Conservation (phyloP, 2,329 filamentous ascomycete genomes). For the Aspergillus arachidicola region DNA sequence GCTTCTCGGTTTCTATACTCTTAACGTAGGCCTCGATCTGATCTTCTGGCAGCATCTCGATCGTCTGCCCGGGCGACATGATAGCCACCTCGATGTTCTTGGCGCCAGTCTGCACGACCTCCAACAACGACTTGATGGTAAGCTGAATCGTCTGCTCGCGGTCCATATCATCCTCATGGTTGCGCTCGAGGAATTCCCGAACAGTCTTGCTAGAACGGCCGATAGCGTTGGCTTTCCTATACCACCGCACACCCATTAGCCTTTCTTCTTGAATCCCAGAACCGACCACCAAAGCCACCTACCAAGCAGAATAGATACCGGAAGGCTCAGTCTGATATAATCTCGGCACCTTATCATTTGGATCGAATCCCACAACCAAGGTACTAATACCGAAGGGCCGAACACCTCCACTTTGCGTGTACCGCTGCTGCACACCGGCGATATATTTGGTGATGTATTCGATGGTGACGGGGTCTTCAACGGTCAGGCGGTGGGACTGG, state of each 20-base stretch:
- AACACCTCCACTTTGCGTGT: conserved; percentile 98
- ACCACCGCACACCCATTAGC: conserved; percentile 13
- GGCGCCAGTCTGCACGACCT: conserved; percentile 97
- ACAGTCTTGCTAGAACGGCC: conserved; percentile 98
- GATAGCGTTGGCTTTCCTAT: conserved; percentile 98
- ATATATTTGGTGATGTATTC: conserved; percentile 99
- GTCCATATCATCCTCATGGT: conserved; percentile 98
- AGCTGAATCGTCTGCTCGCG: conserved; percentile 93
- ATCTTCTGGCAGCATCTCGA: conserved; percentile 93
- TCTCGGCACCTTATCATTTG: conserved; percentile 82
- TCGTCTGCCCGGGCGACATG: conserved; percentile 87
- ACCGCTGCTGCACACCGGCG: conserved; percentile 95
- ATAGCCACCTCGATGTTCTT: conserved; percentile 99
- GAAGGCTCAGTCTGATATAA: conserved; percentile 99
- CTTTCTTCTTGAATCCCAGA: background rate
- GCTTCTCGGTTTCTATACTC: conserved; percentile 98
- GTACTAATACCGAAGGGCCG: conserved; percentile 99
- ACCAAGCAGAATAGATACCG: conserved; percentile 99
- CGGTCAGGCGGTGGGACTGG: conserved; percentile 93
- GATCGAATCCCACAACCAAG: conserved; percentile 97
- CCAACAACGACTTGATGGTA: conserved; percentile 95
- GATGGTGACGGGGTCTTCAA: conserved; percentile 95
- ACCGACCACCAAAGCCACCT: conserved; percentile 34
- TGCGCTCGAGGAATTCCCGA: conserved; percentile 95
- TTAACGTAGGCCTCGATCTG: conserved; percentile 98